These are phyloP conservation scores for Anthracocystis walkeri DNA, from an alignment of 1,284 basidiomycete species.

Conservation along the genomic window DNA sequence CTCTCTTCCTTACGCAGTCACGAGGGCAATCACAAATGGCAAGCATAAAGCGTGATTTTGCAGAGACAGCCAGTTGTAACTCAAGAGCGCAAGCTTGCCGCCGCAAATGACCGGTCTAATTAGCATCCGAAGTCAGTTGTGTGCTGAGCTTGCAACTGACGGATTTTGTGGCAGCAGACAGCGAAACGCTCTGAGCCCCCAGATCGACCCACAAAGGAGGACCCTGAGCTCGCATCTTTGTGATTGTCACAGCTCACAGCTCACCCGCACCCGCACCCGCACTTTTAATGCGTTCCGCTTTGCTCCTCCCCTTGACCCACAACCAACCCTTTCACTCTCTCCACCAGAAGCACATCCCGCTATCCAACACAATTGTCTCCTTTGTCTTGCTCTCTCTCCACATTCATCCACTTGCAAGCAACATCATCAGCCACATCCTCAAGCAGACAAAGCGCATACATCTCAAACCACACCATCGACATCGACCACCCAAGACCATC, in stretches of 20 bases:
- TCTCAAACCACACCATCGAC: background rate
- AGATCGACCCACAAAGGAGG: background rate
- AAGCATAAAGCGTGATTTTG: background rate
- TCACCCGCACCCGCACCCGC: background rate
- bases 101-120: slow-evolving; percentile 6
- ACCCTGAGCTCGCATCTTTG: slow-evolving; percentile 5
- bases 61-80: no score
- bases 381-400: background rate
- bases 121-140: no score
- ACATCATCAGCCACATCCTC: background rate
- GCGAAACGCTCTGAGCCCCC: background rate
- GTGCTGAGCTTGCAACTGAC: background rate
- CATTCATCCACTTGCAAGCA: no score
- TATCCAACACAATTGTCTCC: background rate
- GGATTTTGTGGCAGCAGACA: slow-evolving; percentile 1
- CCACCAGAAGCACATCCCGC: background rate
- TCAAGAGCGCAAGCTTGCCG: background rate
- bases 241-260: slow-evolving; percentile 2
- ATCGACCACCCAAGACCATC: background rate
- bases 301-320: background rate
- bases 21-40: background rate
- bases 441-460: background rate
- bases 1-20: background rate
- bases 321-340: background rate
- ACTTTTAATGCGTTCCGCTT: background rate